phyloP scores from a whole-genome alignment of 352 stramenopile species.

The Phytophthora europaea region DNA sequence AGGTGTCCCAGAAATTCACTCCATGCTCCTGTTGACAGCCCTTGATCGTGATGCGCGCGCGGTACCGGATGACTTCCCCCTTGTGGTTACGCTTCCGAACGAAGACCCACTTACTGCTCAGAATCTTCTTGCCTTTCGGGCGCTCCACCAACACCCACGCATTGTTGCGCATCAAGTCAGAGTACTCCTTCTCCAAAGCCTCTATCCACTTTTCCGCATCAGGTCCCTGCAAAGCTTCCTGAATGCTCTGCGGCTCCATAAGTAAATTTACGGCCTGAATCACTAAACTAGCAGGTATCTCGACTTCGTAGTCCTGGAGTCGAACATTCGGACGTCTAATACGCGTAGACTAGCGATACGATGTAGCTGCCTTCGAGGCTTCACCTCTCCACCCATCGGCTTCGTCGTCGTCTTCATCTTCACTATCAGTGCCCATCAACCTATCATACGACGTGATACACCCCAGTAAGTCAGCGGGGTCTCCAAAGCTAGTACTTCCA shows the following conservation, averaged over 20 bases:
- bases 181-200: neutral
- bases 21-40: neutral
- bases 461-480: neutral
- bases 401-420: neutral
- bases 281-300: neutral
- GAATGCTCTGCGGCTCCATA: neutral
- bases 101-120: neutral
- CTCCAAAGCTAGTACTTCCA: neutral
- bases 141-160: neutral
- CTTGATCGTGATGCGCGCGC: neutral
- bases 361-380: neutral
- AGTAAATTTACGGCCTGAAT: neutral
- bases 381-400: neutral
- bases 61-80: neutral
- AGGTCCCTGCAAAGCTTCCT: neutral
- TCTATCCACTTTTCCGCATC: neutral
- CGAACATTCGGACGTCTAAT: neutral
- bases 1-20: neutral
- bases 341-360: neutral
- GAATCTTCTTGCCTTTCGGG: neutral
- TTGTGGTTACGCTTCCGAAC: neutral
- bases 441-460: neutral
- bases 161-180: neutral
- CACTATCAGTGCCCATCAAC: neutral
- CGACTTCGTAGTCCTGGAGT: neutral